These are phyloP conservation scores for Citrullus colocynthis DNA, from an alignment of 306 rosid genomes.

Conservation along the genomic window DNA sequence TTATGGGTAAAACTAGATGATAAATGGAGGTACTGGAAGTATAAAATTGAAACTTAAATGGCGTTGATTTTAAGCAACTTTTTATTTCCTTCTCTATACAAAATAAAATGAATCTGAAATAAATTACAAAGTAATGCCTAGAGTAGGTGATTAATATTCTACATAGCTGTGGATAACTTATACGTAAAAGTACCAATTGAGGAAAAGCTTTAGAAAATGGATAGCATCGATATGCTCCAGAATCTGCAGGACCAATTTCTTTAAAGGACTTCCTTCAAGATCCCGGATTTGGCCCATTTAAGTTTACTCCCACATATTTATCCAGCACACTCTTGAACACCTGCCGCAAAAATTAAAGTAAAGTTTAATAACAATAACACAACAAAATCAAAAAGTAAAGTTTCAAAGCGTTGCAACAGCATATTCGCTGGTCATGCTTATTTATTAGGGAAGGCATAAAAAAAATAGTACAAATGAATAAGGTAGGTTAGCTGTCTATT, in stretches of 20 bases:
- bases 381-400: not conserved
- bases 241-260: conserved; percentile 35
- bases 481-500: not conserved
- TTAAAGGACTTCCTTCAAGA: conserved; percentile 32
- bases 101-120: conserved; percentile 9
- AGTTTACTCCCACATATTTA: conserved; percentile 64
- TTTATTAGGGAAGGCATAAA: not conserved
- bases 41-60: not conserved
- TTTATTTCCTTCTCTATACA: not conserved
- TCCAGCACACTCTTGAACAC: conserved; percentile 72
- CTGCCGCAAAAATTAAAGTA: conserved; percentile 30
- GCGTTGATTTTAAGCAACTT: not conserved
- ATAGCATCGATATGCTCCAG: conserved; percentile 46
- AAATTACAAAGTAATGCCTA: conserved; percentile 19
- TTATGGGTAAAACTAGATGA: not conserved
- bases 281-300: conserved; percentile 36
- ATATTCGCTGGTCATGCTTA: not conserved
- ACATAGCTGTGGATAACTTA: conserved; percentile 21
- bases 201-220: conserved; percentile 29
- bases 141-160: conserved; percentile 21
- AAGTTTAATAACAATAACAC: not conserved
- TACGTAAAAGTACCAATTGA: conserved; percentile 24
- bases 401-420: conserved; percentile 2
- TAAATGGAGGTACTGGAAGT: not conserved
- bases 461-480: not conserved